Evolutionary conservation across 768 basidiomycete genomes (phyloP), one percentile per base, ranked within the genome.

Genomic region (Termitomyces sp.): DNA sequence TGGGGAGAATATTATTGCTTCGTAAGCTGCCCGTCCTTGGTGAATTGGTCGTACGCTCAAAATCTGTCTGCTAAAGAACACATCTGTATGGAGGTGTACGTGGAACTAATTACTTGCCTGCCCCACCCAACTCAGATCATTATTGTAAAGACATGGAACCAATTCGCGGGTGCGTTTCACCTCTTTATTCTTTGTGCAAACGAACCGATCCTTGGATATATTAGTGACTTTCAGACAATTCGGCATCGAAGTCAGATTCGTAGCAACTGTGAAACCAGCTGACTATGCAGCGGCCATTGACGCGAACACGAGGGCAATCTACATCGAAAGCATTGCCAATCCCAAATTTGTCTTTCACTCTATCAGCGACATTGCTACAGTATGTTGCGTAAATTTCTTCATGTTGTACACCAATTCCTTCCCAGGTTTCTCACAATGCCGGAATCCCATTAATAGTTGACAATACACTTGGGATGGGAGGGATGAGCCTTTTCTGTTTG

Each of bases 1-100:
- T 9, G 91, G 92, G 0, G 91, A 93, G 68, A 94, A 93, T 70
- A 90, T 92, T 60, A 84, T 93, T 8, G 84, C 86, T 2, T 82
- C 87, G 85, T 88, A 63, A 70, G 84, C 28, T 28, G 75, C 2
- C 7, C 22, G 44, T 13, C 4, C 2, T 51, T 0, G 12, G 1
- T 24, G 33, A 15, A 38, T 24, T 16, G 15, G 15, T 18, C 28
- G 28, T 28, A 28, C 28, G 15, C 68, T 60, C 64, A 42, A 54
- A 39, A 39, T 51, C 9, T 32, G 1, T 16, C 13, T 6, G 9
- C 28, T 2, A 28, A 89, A 22, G 1, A 87, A 85, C 1, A 83
- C 87, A 77, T 68, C 76, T 91, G 18, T 90, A 90, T 22, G 44
- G 20, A 44, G 88, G 89, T 7, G 56, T 57, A 36, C 38, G 56